phyloP scores from a whole-genome alignment of 2,329 filamentous ascomycete species.

The Onygena corvina region DNA sequence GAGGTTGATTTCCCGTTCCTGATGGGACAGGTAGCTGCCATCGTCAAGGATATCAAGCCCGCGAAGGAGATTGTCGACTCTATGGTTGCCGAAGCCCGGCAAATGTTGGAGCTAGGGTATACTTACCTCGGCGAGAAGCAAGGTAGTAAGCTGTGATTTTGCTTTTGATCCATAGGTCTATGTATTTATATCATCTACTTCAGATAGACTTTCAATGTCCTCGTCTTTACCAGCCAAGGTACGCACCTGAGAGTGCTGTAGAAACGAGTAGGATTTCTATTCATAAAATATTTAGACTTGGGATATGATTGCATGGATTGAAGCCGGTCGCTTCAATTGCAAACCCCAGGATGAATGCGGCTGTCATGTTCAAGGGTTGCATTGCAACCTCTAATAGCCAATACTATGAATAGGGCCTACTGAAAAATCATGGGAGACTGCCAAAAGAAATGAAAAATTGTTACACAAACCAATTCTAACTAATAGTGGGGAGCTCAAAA shows the following conservation, averaged over 20 bases:
- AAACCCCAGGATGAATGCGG: no score
- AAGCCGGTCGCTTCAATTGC: no score
- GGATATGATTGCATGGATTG: no score
- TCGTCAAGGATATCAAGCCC: conserved; percentile 64
- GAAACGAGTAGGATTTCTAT: no score
- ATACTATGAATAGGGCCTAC: no score
- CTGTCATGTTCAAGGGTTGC: no score
- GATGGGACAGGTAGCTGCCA: conserved; percentile 86
- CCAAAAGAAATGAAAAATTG: background rate
- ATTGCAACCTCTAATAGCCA: no score
- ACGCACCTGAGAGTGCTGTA: no score
- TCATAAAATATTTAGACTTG: no score
- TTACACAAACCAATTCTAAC: conserved; percentile 5
- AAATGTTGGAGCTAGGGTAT: conserved; percentile 51
- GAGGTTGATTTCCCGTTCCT: conserved; percentile 78
- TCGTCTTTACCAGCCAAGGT: no score
- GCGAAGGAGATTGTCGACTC: conserved; percentile 76
- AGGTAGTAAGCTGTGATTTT: conserved; percentile 35
- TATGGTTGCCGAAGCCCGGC: conserved; percentile 69
- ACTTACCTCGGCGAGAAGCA: conserved; percentile 42
- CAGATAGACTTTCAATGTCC: no score
- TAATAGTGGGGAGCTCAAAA: conserved; percentile 1
- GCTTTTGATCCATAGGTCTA: background rate
- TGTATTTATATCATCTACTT: no score
- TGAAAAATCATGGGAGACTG: background rate